Evolutionary conservation across 2,329 filamentous ascomycete species (phyloP), one percentile per base, ranked within the genome.

Genomic region (Akanthomyces muscarius): DNA sequence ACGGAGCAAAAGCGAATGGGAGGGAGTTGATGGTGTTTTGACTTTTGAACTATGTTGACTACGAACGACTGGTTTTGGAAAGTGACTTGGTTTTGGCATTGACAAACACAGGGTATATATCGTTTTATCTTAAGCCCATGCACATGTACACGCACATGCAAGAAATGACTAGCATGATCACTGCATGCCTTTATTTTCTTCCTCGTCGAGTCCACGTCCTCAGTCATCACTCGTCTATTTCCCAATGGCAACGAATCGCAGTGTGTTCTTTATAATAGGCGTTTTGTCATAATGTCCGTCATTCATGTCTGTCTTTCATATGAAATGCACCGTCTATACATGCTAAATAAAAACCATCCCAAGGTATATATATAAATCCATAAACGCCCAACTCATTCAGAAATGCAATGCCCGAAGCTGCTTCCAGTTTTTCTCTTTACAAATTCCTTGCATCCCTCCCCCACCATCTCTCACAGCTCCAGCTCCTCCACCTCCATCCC

Each of bases 401-500:
- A 36, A 47, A 57, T 47, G n/a, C 25, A 30, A 7, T 36, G 33
- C 36, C 36, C 36, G 8, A 30, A 7, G 10, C 16, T 23, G 38
- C 41, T 33, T 21, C 1, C 21, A 21, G 21, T 21, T 21, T 21
- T 21, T 21, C 21, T 21, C 21, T 21, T 21, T 21, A 21, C 36
- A 38, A 38, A 38, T 33, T 8, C 11, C 47, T 18, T 7, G 8
- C 3, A 18, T 18, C 5, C 23, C 23, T n/a, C 16, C 5, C 45
- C 30, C 33, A 42, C 1, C 21, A 21, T 21, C 21, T 7, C 30
- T 41, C n/a, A 88, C 70, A 89, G 84, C 72, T 89, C 89, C 75
- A 90, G 76, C 77, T 90, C 87, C 70, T 93, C 89, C 54, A 93
- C 88, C 73, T 91, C 89, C 84, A 90, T 90, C 3, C 88, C 87